Evolutionary conservation across 495 filamentous ascomycete species (phyloP).

Genomic region (Aspergillus hancockii): DNA sequence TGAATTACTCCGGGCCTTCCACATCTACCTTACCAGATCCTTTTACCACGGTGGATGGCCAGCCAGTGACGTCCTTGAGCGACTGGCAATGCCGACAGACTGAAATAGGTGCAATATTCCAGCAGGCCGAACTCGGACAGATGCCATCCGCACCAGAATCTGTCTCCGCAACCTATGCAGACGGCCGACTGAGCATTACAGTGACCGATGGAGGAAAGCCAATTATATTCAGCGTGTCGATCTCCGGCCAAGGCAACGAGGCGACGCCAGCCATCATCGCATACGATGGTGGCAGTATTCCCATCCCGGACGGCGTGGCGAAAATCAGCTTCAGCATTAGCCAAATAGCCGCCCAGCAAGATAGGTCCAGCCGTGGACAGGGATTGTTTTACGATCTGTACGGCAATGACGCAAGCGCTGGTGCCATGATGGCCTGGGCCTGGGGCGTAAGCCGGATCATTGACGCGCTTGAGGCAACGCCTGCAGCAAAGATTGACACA

Average conservation of each 20-base stretch:
- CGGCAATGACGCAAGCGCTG: slow-evolving; percentile 8
- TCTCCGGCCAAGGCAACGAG: slow-evolving; percentile 4
- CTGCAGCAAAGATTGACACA: slow-evolving; percentile 7
- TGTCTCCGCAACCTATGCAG: neutral
- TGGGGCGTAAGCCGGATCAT: slow-evolving; percentile 9
- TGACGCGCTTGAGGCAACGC: slow-evolving; percentile 11
- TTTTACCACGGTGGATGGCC: neutral
- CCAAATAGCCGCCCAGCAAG: slow-evolving; percentile 7
- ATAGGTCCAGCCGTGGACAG: slow-evolving; percentile 5
- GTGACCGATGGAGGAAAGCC: neutral
- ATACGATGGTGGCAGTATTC: slow-evolving; percentile 10
- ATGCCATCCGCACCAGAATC: slow-evolving; percentile 4
- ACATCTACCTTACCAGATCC: neutral
- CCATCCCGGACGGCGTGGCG: slow-evolving; percentile 10
- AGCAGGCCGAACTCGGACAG: slow-evolving; percentile 8
- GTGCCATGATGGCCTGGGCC: slow-evolving; percentile 15
- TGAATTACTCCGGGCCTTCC: neutral
- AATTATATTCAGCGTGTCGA: slow-evolving; percentile 9
- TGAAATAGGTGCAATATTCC: slow-evolving; percentile 9
- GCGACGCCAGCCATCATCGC: slow-evolving; percentile 14
- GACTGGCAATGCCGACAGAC: slow-evolving; percentile 13
- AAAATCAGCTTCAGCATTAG: slow-evolving; percentile 13
- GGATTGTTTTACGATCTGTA: slow-evolving; percentile 15
- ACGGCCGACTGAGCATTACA: slow-evolving; percentile 3
- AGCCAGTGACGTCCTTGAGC: neutral